Conservation (phyloP, 495 filamentous ascomycete genomes). For the Annulohypoxylon bovei region DNA sequence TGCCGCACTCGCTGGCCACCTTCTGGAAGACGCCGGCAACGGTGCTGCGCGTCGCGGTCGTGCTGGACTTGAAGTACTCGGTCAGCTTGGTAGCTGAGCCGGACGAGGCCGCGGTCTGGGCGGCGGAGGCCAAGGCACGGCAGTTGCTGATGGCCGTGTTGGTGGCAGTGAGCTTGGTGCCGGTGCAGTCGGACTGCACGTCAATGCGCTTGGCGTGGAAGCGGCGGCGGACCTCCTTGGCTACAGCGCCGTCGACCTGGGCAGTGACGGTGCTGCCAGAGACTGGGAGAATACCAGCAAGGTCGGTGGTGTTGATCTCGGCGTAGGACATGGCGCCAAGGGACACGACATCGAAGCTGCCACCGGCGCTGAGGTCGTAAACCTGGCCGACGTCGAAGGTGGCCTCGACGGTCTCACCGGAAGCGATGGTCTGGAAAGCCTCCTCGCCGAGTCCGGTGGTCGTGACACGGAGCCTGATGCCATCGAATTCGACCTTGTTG, state of each 20-base stretch:
- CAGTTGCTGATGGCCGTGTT: conserved; percentile 61
- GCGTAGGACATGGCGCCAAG: conserved; percentile 62
- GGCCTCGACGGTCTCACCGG: conserved; percentile 64
- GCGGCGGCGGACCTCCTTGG: conserved; percentile 58
- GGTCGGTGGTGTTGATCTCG: conserved; percentile 55
- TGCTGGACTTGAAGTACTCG: conserved; percentile 72
- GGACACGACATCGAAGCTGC: conserved; percentile 59
- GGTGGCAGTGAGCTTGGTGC: conserved; percentile 52
- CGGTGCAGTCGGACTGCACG: conserved; percentile 60
- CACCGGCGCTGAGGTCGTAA: conserved; percentile 63
- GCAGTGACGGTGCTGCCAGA: conserved; percentile 59
- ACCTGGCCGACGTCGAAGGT: conserved; percentile 67
- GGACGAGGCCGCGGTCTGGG: conserved; percentile 60
- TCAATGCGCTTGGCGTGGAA: conserved; percentile 61
- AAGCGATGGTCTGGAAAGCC: conserved; percentile 64
- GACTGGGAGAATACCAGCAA: conserved; percentile 58
- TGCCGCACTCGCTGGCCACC: conserved; percentile 62
- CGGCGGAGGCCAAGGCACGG: conserved; percentile 60
- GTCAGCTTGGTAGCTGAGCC: conserved; percentile 62
- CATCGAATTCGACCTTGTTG: conserved; percentile 64
- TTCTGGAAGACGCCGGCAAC: conserved; percentile 64
- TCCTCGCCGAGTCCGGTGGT: conserved; percentile 58
- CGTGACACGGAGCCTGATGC: conserved; percentile 63
- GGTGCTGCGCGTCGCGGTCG: conserved; percentile 50
- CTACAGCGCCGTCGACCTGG: conserved; percentile 61